Conservation (phyloP, 352 stramenopile species). For the Blastocystis sp. region DNA sequence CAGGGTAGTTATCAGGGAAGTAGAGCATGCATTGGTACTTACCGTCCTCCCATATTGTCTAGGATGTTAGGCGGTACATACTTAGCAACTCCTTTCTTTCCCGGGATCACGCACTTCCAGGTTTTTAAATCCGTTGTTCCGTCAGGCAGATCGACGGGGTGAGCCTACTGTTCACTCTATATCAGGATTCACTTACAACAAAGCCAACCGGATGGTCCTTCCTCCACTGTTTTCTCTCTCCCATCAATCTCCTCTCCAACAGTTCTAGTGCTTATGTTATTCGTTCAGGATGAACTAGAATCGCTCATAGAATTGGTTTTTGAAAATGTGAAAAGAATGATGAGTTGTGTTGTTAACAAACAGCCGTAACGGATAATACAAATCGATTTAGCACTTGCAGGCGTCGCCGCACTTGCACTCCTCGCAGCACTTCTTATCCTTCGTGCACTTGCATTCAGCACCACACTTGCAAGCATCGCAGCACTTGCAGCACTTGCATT, state of each 20-base stretch:
- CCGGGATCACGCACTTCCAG: constrained; percentile 69
- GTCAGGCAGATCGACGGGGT: constrained; percentile 23
- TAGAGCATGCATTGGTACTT: constrained; percentile 51
- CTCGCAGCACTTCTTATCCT: not conserved
- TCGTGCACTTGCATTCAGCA: not conserved
- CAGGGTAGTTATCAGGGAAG: constrained; percentile 63
- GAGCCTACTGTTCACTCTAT: not conserved
- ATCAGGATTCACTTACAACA: not conserved
- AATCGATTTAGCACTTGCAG: not conserved
- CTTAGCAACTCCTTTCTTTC: constrained; percentile 55
- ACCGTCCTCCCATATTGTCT: constrained; percentile 68
- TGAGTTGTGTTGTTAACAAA: no score
- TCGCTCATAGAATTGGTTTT: no score
- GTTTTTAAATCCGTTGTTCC: constrained; percentile 65
- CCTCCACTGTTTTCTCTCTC: constrained; percentile 68
- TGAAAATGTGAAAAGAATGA: no score
- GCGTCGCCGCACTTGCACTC: not conserved
- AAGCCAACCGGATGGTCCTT: constrained; percentile 69
- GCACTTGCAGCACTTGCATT: not conserved
- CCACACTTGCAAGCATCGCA: not conserved
- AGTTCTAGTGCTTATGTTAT: not conserved
- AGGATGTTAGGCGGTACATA: not conserved
- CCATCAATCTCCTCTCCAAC: constrained; percentile 57
- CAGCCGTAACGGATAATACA: not conserved
- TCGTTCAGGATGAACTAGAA: no score